Evolutionary conservation across 2,329 filamentous ascomycete species (phyloP), one percentile per base, ranked within the genome.

Genomic region (Nothomitra cinnamomea): DNA sequence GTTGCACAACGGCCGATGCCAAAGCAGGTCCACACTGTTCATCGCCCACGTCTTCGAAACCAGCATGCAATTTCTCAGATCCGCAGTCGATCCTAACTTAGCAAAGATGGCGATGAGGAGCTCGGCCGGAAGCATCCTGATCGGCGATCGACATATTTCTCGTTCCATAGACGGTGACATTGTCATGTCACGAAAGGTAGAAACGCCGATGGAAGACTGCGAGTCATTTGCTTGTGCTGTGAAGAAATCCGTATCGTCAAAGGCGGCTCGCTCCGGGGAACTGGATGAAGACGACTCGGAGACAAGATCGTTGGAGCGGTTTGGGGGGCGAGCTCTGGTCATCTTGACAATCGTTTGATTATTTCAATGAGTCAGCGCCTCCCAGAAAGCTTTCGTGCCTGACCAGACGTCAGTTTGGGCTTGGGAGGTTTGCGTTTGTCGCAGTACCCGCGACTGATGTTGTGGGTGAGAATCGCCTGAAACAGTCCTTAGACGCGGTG

Each of bases 11-110:
- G 92, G 92, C 40, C 92, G 79, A 67, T 95, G 89, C 92, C 92
- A 98, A 21, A 98, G 75, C 59, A 95, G 77, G 58, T 92, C 90
- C 60, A 96, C 92, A 52, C 85, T 83, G 64, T 95, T 95, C 58
- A 84, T 76, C 25, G 92, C 85, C 92, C 92, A 98, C 57, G 83
- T 80, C 67, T 88, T 89, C 63, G 83, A 95, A n/a, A 95, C 89
- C 58, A 92, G 74, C 85, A 96, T 89, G 68, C 86, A 94, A 67
- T 82, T 83, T 60, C 87, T 77, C 60, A 95, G 76, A 63, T 98
- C 90, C 45, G 74, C 71, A 1, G 88, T 77, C 12, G 77, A 79
- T 61, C 75, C 82, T 55, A 98, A 78, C 67, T 88, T 92, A 36
- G 85, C 76, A 68, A 98, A 95, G 62, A 96, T 83, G 67, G 82